phyloP scores from a whole-genome alignment of 2,329 filamentous ascomycete genomes.

The Pseudogymnoascus sp. region DNA sequence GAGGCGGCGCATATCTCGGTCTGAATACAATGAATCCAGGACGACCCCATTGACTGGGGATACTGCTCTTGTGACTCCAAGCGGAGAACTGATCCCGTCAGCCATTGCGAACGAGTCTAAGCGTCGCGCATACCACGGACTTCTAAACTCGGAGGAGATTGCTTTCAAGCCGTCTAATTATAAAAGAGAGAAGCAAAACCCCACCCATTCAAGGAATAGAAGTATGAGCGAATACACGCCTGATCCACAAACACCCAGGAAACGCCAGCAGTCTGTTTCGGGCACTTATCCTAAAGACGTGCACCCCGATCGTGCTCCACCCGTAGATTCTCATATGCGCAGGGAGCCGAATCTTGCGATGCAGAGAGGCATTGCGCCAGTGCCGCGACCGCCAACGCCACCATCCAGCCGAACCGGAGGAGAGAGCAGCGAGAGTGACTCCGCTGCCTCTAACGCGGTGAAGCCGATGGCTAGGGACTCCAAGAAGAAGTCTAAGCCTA shows the following conservation, averaged over 20 bases:
- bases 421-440: constrained; percentile 40
- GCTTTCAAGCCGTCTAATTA: constrained; percentile 17
- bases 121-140: constrained; percentile 47
- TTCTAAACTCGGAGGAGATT: constrained; percentile 26
- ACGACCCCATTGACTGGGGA: constrained; percentile 30
- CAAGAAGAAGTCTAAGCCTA: constrained; percentile 35
- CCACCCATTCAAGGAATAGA: constrained; percentile 49
- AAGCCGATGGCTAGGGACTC: constrained; percentile 22
- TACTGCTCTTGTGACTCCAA: constrained; percentile 42
- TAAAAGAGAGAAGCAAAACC: constrained; percentile 9
- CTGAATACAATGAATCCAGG: constrained; percentile 3
- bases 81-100: constrained; percentile 44
- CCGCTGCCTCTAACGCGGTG: constrained; percentile 35
- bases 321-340: constrained; percentile 47
- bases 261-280: constrained; percentile 65
- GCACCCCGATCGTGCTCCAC: constrained; percentile 40
- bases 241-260: constrained; percentile 58
- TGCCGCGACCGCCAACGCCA: constrained; percentile 65
- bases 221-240: constrained; percentile 86
- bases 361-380: constrained; percentile 61
- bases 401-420: constrained; percentile 67
- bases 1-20: constrained; percentile 39
- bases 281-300: constrained; percentile 44
- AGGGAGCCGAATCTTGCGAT: constrained; percentile 76
- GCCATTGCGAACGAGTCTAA: constrained; percentile 45